Conservation (phyloP, 805 yeast species). For the Spathaspora girioi region DNA sequence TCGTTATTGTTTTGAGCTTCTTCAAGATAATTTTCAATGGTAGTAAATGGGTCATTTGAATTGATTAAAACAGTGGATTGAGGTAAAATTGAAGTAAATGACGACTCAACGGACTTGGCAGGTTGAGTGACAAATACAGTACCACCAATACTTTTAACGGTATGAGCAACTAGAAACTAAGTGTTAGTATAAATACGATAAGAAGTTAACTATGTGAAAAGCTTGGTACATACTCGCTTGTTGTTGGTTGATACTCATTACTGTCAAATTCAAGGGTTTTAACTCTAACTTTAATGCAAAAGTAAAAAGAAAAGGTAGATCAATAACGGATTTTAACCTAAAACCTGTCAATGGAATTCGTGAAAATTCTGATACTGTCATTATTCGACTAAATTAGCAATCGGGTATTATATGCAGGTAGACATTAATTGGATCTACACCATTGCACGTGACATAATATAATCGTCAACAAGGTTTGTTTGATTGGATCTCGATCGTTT, state of each 20-base stretch:
- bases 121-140: conserved; percentile 44
- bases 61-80: conserved; percentile 29
- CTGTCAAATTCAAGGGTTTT: not conserved
- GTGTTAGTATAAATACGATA: not conserved
- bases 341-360: not conserved
- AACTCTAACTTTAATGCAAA: not conserved
- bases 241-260: conserved; percentile 9
- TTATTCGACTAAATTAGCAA: not conserved
- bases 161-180: conserved; percentile 6
- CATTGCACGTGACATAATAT: conserved; percentile 10
- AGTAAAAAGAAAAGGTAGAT: not conserved
- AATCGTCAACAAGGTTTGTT: not conserved
- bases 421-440: not conserved
- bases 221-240: conserved; percentile 7
- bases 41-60: conserved; percentile 52
- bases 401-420: not conserved
- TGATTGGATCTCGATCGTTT: not conserved
- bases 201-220: not conserved
- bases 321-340: not conserved
- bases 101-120: conserved; percentile 38
- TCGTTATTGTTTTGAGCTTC: conserved; percentile 12
- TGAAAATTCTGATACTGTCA: not conserved
- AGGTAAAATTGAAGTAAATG: conserved; percentile 22
- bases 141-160: conserved; percentile 8
- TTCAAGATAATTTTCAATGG: conserved; percentile 28